Percentiles rank a stretch among this genome's conserved stretches.
Evolutionary conservation across 441 rosid species (phyloP).

Genomic region (Viola pubescens): DNA sequence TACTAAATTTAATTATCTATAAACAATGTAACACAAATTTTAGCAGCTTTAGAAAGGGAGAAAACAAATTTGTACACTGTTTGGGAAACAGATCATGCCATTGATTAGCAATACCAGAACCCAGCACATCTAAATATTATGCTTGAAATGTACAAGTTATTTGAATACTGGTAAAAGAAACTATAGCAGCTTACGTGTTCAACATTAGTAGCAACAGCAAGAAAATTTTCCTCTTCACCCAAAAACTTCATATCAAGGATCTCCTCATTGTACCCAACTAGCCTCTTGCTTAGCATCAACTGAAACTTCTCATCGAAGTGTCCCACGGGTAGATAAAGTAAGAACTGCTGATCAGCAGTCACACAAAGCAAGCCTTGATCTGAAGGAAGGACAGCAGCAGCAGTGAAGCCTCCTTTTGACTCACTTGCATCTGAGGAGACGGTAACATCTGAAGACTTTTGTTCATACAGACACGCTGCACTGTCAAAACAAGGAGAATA

Average conservation of each 20-base stretch:
- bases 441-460: slow-evolving; percentile 72
- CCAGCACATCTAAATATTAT: not conserved
- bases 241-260: slow-evolving; percentile 87
- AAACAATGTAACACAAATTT: not conserved
- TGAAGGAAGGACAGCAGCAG: slow-evolving; percentile 58
- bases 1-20: not conserved
- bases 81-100: no score
- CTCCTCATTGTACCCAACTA: slow-evolving; percentile 89
- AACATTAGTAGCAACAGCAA: slow-evolving; percentile 92
- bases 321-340: slow-evolving; percentile 46
- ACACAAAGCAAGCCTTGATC: slow-evolving; percentile 79
- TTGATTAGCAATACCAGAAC: no score
- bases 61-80: no score
- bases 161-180: not conserved
- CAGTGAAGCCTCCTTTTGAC: slow-evolving; percentile 67
- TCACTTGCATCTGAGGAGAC: slow-evolving; percentile 49
- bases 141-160: no score
- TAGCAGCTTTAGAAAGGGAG: no score
- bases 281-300: slow-evolving; percentile 58
- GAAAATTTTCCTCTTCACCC: slow-evolving; percentile 80
- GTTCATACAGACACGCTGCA: slow-evolving; percentile 70
- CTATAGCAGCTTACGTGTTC: slow-evolving; percentile 63
- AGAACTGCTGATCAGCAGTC: slow-evolving; percentile 90
- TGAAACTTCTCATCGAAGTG: slow-evolving; percentile 37
- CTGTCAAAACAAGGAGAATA: slow-evolving; percentile 38